phyloP scores from a whole-genome alignment of 208 protist species.

The Strigomonas culicis region DNA sequence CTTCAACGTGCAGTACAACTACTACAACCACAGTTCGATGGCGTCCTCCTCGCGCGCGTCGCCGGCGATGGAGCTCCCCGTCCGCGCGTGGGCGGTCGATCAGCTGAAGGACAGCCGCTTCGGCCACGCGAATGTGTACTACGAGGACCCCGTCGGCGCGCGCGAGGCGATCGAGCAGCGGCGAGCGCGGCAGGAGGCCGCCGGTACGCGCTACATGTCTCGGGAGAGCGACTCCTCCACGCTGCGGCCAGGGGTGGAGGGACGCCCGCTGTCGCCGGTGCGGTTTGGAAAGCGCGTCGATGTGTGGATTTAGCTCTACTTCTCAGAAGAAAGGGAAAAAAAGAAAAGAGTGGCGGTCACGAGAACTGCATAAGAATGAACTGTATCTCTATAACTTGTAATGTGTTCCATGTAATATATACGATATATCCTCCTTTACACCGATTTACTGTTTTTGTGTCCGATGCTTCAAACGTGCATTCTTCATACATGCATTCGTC shows the following conservation, averaged over 20 bases:
- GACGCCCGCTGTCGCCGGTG: neutral
- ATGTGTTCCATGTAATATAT: neutral
- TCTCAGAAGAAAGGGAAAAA: slow-evolving; percentile 4
- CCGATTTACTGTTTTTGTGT: no score
- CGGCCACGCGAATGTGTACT: neutral
- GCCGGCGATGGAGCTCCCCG: neutral
- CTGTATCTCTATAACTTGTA: neutral
- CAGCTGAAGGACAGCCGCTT: neutral
- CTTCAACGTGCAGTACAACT: no score
- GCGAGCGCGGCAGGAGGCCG: neutral
- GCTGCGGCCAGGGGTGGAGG: neutral
- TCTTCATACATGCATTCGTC: no score
- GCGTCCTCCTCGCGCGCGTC: no score
- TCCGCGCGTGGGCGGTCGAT: neutral
- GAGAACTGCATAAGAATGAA: neutral
- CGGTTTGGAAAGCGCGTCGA: slow-evolving; percentile 29
- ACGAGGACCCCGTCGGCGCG: neutral
- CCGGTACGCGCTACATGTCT: neutral
- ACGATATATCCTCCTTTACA: no score
- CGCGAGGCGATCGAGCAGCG: neutral
- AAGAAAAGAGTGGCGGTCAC: slow-evolving; percentile 8
- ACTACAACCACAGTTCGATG: no score
- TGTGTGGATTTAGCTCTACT: slow-evolving; percentile 14
- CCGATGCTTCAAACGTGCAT: no score
- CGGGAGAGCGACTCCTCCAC: neutral